Percentiles rank a stretch among this genome's conserved stretches.
Conservation (phyloP, 805 yeast genomes). For the Trichomonascus vanleenenianus region DNA sequence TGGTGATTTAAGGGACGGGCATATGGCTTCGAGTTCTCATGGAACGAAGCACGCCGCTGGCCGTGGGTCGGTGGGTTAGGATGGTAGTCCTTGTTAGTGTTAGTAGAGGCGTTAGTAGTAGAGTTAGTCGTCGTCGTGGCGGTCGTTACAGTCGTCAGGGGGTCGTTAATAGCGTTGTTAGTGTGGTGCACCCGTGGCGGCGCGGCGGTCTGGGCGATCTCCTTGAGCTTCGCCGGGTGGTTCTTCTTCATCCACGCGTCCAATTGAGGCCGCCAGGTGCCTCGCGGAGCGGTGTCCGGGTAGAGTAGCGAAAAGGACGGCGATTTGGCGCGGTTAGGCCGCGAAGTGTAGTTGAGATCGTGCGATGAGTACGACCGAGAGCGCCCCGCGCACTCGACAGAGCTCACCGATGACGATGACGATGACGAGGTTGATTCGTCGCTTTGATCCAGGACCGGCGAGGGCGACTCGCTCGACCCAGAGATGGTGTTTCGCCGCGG, state of each 20-base stretch:
- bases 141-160: neutral
- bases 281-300: constrained; percentile 33
- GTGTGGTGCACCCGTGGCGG: constrained; percentile 1
- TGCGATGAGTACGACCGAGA: too few species aligned
- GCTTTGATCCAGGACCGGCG: neutral
- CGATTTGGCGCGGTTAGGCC: neutral
- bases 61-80: neutral
- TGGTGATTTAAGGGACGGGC: neutral
- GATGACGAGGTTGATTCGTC: neutral
- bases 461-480: neutral
- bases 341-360: neutral
- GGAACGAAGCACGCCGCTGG: neutral
- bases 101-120: neutral
- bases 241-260: constrained; percentile 30
- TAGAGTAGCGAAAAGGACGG: constrained; percentile 23
- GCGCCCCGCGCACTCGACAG: too few species aligned
- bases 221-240: constrained; percentile 24
- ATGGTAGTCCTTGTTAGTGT: neutral
- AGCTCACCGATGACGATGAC: too few species aligned
- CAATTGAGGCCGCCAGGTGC: constrained; percentile 31
- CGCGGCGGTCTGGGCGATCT: constrained; percentile 13
- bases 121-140: neutral
- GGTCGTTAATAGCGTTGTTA: neutral
- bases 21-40: constrained; percentile 1
- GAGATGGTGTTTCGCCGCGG: neutral